Percentiles rank a stretch among this genome's conserved stretches.
Evolutionary conservation across 768 basidiomycete genomes (phyloP).

Genomic region (Cantharellus anzutake): DNA sequence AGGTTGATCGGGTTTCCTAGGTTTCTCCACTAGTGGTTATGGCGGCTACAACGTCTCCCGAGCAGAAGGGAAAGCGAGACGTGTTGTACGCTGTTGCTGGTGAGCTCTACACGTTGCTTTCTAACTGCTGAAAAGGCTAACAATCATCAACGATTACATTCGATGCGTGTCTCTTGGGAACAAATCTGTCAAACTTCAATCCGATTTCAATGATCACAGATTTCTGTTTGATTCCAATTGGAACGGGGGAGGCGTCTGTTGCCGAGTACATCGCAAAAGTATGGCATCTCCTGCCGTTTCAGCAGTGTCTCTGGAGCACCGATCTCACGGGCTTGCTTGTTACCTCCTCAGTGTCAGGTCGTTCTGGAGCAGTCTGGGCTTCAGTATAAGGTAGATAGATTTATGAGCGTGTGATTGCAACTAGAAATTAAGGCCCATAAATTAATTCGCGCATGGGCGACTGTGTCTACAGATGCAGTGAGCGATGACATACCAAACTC

Average conservation of each 20-base stretch:
- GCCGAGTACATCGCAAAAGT: slow-evolving; percentile 5
- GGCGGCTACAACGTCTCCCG: no score
- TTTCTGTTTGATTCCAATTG: slow-evolving; percentile 79
- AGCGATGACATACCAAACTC: slow-evolving; percentile 13
- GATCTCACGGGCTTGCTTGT: not conserved
- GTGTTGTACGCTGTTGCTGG: slow-evolving; percentile 70
- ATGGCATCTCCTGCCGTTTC: no score
- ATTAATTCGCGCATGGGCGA: slow-evolving; percentile 1
- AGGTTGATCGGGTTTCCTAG: no score
- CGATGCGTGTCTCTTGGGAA: no score
- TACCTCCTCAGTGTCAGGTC: slow-evolving; percentile 38
- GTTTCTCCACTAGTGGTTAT: no score
- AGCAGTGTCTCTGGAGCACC: no score
- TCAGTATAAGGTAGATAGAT: slow-evolving; percentile 44
- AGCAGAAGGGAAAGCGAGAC: no score
- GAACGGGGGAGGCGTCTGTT: slow-evolving; percentile 55
- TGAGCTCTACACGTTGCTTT: slow-evolving; percentile 11
- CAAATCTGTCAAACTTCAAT: not conserved
- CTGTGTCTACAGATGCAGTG: slow-evolving; percentile 42
- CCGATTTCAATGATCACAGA: slow-evolving; percentile 26
- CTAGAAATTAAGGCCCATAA: not conserved
- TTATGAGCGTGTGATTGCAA: not conserved
- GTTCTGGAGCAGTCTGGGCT: slow-evolving; percentile 71
- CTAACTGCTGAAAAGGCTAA: not conserved
- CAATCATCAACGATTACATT: no score